phyloP scores from a whole-genome alignment of 768 basidiomycete genomes.

The Boletus speciosus region DNA sequence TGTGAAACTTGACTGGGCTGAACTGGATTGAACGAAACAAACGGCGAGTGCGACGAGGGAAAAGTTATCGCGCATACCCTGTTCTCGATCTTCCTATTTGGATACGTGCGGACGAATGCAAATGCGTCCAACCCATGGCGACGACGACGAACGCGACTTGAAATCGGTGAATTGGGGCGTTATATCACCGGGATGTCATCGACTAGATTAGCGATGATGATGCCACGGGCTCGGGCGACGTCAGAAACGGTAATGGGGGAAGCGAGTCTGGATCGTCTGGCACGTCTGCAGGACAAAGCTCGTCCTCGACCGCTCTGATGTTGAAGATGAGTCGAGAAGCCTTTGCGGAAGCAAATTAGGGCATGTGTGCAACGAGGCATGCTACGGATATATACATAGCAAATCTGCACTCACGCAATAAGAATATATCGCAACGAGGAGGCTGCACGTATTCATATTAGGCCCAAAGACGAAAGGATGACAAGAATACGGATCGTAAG shows the following conservation, averaged over 20 bases:
- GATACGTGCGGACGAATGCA: not conserved
- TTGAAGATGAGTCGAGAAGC: slow-evolving; percentile 22
- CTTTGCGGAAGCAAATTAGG: slow-evolving; percentile 1
- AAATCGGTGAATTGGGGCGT: too few relatives aligned
- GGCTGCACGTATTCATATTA: slow-evolving; percentile 10
- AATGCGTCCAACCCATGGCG: not conserved
- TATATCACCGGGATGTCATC: not conserved
- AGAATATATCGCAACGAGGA: slow-evolving; percentile 15
- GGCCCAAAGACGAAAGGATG: not conserved
- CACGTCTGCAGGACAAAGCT: not conserved
- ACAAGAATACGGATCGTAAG: not conserved
- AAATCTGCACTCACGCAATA: slow-evolving; percentile 17
- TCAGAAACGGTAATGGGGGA: not conserved
- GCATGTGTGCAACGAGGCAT: not conserved
- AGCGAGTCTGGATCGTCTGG: slow-evolving; percentile 6
- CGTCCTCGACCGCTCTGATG: slow-evolving; percentile 6
- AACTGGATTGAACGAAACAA: not conserved
- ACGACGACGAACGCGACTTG: not conserved
- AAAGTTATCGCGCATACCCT: not conserved
- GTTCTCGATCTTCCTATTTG: not conserved
- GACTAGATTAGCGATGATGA: slow-evolving; percentile 8
- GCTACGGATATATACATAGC: not conserved
- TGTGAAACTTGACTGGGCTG: not conserved
- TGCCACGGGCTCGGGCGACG: not conserved
- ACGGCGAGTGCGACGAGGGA: not conserved